Base-by-base conservation (phyloP, 2,329 filamentous ascomycete genomes). In the Fusarium guadeloupense region DNA sequence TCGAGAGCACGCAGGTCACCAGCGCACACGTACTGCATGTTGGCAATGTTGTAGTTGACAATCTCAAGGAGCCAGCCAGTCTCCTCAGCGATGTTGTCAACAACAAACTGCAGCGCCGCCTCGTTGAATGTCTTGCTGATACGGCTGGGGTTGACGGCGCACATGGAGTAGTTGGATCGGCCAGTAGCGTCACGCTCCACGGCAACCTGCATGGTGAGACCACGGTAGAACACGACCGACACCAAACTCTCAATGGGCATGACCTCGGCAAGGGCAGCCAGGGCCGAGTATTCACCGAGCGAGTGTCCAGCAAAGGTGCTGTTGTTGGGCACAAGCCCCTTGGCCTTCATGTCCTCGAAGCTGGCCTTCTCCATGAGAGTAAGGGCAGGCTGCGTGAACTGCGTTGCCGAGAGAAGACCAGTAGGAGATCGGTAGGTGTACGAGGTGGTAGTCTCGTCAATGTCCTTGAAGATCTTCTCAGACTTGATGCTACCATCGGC, bases 301-400 rank as follows among this genome's bases (percentile, higher is more conserved):
- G 96, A 99, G 82, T 99, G 95, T 66, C 95, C 95, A 13, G 95
- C 95, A 75, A 99, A 99, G 67, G 91, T 97, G 85, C 92, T 97
- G 81, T 98, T 94, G 56, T 92, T 86, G 70, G 97, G 93, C 26
- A 99, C 94, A 28, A 99, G 86, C 59, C 96, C 95, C 85, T 97
- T 98, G 70, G 93, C 86, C 73, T 92, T 92, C 95, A 99, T 98
- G 77, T 99, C 96, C 79, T 98, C 95, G 70, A 99, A 99, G 71
- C 92, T 96, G 56, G 95, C 95, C 86, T 99, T 99, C 83, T 99
- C 95, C 96, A 99, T 99, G 43, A 99, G 85, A 1, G 95, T 99
- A 69, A 99, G 82, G 44, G 95, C 95, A 28, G 95, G 95, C 79
- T 99, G 95, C 0, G 95, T 99, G 82, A 99, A 99, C 75, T 99